Percentiles rank a stretch among this genome's conserved stretches.
Conservation (phyloP, 1,139 yeast species). For the Pneumocystis carinii region DNA sequence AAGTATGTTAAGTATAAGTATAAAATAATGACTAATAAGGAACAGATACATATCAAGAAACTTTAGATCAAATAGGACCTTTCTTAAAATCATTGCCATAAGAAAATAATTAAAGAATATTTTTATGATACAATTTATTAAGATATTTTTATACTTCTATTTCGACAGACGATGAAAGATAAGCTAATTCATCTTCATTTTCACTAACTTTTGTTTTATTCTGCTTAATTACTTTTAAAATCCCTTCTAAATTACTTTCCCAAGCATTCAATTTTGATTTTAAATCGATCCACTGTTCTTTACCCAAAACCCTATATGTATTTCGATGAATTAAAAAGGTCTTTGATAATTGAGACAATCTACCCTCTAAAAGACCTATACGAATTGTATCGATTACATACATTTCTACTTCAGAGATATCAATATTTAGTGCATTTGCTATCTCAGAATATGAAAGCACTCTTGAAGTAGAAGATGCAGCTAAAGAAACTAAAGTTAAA, state of each 20-base stretch:
- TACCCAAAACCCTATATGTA: conserved; percentile 26
- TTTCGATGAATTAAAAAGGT: conserved; percentile 28
- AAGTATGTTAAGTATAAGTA: conserved; percentile 16
- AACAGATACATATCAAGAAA: background rate
- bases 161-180: background rate
- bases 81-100: background rate
- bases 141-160: background rate
- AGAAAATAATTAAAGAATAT: background rate
- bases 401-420: conserved; percentile 26
- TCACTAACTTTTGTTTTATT: background rate
- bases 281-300: conserved; percentile 28
- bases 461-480: conserved; percentile 13
- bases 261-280: conserved; percentile 25
- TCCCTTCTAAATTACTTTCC: conserved; percentile 26
- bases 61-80: background rate
- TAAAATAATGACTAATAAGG: background rate
- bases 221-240: conserved; percentile 19
- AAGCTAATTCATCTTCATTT: background rate
- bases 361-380: conserved; percentile 31
- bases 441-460: conserved; percentile 24
- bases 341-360: conserved; percentile 28
- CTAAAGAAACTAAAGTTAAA: conserved; percentile 17
- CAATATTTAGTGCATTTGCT: conserved; percentile 23
- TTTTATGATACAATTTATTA: background rate
- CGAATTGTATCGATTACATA: conserved; percentile 32